Evolutionary conservation across 495 filamentous ascomycete species (phyloP).

Genomic region (Penicillium verhagenii): DNA sequence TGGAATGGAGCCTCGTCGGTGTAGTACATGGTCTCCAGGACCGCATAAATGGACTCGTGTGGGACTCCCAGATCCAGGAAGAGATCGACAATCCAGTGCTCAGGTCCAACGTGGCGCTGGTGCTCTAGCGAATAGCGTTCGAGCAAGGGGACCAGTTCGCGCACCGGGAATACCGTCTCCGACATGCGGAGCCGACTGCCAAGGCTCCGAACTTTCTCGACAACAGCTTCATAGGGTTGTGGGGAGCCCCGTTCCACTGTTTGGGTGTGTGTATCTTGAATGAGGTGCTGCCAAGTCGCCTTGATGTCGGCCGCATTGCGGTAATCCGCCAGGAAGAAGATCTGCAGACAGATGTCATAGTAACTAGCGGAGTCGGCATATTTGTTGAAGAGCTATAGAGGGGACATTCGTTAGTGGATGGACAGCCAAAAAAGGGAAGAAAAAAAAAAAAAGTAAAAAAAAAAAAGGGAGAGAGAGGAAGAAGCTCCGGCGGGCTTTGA

Average conservation of each 20-base stretch:
- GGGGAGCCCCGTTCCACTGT: slow-evolving; percentile 51
- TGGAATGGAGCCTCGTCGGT: slow-evolving; percentile 81
- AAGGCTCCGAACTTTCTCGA: slow-evolving; percentile 69
- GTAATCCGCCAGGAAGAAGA: slow-evolving; percentile 85
- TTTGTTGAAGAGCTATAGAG: slow-evolving; percentile 88
- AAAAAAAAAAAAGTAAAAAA: too few relatives aligned
- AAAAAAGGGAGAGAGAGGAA: not conserved
- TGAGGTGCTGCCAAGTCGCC: slow-evolving; percentile 79
- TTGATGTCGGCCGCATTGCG: slow-evolving; percentile 78
- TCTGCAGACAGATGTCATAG: slow-evolving; percentile 86
- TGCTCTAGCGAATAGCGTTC: slow-evolving; percentile 74
- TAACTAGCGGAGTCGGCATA: slow-evolving; percentile 87
- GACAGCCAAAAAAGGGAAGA: too few relatives aligned
- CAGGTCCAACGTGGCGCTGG: slow-evolving; percentile 62
- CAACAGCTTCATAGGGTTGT: slow-evolving; percentile 76
- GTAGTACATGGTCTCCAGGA: slow-evolving; percentile 82
- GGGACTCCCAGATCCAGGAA: slow-evolving; percentile 75
- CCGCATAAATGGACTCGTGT: slow-evolving; percentile 68
- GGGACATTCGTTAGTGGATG: slow-evolving; percentile 11
- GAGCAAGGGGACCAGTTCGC: slow-evolving; percentile 65
- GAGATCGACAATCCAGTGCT: slow-evolving; percentile 78
- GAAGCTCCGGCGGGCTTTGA: not conserved
- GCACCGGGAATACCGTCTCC: slow-evolving; percentile 75
- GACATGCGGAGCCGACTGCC: slow-evolving; percentile 76
- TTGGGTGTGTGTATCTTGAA: slow-evolving; percentile 67